A percentile compares a stretch with the other conserved stretches of the same genome.
Evolutionary conservation across 2,329 filamentous ascomycete genomes (phyloP).

Genomic region (Camillea tinctor): DNA sequence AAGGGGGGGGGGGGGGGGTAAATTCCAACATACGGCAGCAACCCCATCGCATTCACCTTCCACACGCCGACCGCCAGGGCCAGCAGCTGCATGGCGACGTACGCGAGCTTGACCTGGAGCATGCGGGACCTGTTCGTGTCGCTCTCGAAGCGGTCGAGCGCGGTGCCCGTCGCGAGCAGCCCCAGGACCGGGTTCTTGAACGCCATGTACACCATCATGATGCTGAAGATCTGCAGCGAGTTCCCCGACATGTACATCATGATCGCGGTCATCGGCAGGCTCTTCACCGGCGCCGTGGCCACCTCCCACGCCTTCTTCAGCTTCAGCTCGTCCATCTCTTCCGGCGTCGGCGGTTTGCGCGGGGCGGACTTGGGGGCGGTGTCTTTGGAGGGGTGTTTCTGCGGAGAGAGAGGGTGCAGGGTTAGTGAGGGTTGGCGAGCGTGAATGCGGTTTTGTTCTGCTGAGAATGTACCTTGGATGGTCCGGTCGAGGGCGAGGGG

Average conservation of each 20-base stretch:
- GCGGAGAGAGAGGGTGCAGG: constrained; percentile 2
- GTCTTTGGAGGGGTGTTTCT: constrained; percentile 53
- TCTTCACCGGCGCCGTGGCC: constrained; percentile 88
- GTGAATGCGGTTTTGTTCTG: not conserved
- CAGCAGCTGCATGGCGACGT: constrained; percentile 81
- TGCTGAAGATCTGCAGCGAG: constrained; percentile 96
- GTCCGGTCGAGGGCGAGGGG: constrained; percentile 49
- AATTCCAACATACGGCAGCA: constrained; percentile 70
- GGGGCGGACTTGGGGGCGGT: constrained; percentile 40
- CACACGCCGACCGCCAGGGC: constrained; percentile 84
- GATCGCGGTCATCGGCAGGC: constrained; percentile 95
- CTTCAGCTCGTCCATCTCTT: constrained; percentile 93
- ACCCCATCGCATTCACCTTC: constrained; percentile 96
- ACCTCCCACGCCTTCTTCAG: constrained; percentile 99
- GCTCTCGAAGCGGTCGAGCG: constrained; percentile 90
- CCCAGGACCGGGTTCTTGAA: constrained; percentile 96
- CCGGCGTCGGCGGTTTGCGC: constrained; percentile 68
- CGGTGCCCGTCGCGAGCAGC: constrained; percentile 75
- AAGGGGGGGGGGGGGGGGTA: not conserved
- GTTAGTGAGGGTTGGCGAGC: too few relatives aligned
- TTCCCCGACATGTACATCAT: constrained; percentile 99
- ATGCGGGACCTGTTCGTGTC: constrained; percentile 72
- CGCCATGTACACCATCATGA: constrained; percentile 99
- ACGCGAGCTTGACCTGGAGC: constrained; percentile 81
- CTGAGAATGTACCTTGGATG: constrained; percentile 53